These are phyloP conservation scores for Leishmania tropica DNA, from an alignment of 208 protist species.

Conservation along the genomic window DNA sequence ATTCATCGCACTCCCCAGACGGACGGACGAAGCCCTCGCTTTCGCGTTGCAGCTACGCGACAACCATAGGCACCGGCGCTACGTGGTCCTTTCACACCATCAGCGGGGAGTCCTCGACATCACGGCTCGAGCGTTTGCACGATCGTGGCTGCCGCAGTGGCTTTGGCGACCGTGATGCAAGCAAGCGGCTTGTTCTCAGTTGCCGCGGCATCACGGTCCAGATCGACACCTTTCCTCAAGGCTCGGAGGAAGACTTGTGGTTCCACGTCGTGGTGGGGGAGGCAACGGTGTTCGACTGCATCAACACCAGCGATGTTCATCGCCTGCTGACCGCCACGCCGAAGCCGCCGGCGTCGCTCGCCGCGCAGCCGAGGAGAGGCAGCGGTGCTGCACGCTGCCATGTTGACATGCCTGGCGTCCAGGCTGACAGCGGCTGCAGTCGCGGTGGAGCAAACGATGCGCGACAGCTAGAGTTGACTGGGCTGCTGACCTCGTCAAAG, in stretches of 20 bases:
- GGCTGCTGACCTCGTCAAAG: slow-evolving; percentile 35
- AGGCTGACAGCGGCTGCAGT: neutral
- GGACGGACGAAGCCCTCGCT: neutral
- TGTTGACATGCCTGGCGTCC: neutral
- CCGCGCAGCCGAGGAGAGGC: neutral
- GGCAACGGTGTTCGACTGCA: slow-evolving; percentile 60
- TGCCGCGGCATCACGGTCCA: slow-evolving; percentile 53
- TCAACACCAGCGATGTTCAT: slow-evolving; percentile 53
- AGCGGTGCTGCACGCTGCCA: neutral
- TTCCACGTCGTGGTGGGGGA: slow-evolving; percentile 46
- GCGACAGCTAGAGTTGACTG: slow-evolving; percentile 32
- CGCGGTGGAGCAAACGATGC: neutral
- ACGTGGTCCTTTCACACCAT: neutral
- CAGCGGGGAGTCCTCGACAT: slow-evolving; percentile 26
- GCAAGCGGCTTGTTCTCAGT: slow-evolving; percentile 55
- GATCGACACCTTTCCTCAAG: slow-evolving; percentile 48
- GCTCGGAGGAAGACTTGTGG: slow-evolving; percentile 45
- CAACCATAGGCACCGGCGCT: neutral
- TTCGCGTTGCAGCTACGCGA: neutral
- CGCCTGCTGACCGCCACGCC: slow-evolving; percentile 53
- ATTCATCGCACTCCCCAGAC: neutral
- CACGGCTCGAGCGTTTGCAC: slow-evolving; percentile 20
- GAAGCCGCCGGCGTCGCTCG: slow-evolving; percentile 3
- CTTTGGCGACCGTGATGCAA: slow-evolving; percentile 42
- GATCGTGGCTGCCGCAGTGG: slow-evolving; percentile 30